Conservation (phyloP, 768 basidiomycete genomes). For the Tremella mesenterica region DNA sequence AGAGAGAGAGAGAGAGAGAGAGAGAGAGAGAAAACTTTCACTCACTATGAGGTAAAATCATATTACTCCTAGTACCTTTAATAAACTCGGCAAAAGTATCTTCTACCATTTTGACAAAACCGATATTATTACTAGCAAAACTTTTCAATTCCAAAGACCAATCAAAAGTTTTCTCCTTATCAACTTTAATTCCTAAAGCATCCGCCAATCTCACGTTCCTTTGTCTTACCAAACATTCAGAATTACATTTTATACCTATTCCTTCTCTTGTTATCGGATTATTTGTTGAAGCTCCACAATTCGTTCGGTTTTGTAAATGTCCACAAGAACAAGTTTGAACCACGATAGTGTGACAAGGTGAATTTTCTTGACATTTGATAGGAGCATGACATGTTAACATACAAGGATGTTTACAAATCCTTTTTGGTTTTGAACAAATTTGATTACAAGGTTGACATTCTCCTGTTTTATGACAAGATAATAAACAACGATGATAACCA, state of each 20-base stretch:
- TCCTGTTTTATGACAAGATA: slow-evolving; percentile 64
- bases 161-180: slow-evolving; percentile 40
- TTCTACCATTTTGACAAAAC: slow-evolving; percentile 67
- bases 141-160: slow-evolving; percentile 59
- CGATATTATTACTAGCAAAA: slow-evolving; percentile 56
- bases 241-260: slow-evolving; percentile 61
- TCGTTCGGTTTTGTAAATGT: slow-evolving; percentile 61
- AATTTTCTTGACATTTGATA: slow-evolving; percentile 66
- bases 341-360: slow-evolving; percentile 61
- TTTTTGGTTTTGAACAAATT: slow-evolving; percentile 76
- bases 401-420: slow-evolving; percentile 74
- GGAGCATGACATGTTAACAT: slow-evolving; percentile 79
- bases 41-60: slow-evolving; percentile 25
- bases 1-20: background rate
- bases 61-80: slow-evolving; percentile 29
- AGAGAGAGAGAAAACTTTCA: background rate
- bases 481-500: slow-evolving; percentile 81
- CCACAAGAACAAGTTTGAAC: slow-evolving; percentile 74
- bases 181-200: slow-evolving; percentile 76
- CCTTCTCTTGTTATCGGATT: slow-evolving; percentile 49
- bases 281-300: slow-evolving; percentile 57
- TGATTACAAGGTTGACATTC: slow-evolving; percentile 69
- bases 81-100: slow-evolving; percentile 67
- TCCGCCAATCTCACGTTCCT: slow-evolving; percentile 82
- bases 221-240: slow-evolving; percentile 73